Evolutionary conservation across 495 filamentous ascomycete species (phyloP).

Genomic region (Penicillium fimorum): DNA sequence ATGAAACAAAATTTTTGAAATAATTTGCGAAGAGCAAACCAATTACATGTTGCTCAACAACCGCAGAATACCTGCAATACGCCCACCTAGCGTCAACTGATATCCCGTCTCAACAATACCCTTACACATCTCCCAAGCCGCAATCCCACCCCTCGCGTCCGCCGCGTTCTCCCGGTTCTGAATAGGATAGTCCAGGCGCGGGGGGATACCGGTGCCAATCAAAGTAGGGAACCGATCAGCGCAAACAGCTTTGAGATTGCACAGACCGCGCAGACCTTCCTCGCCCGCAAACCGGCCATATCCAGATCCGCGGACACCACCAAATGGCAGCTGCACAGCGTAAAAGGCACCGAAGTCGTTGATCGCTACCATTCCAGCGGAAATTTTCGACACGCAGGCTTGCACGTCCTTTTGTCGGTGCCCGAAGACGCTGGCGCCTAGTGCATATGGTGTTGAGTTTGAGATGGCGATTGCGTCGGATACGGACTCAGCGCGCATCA

Average conservation of each 20-base stretch:
- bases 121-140: slow-evolving; percentile 58
- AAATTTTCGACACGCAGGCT: slow-evolving; percentile 62
- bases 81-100: slow-evolving; percentile 48
- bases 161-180: slow-evolving; percentile 40
- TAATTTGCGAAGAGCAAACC: too few relatives aligned
- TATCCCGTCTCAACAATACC: slow-evolving; percentile 65
- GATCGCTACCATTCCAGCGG: slow-evolving; percentile 85
- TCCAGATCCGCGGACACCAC: slow-evolving; percentile 79
- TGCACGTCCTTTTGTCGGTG: slow-evolving; percentile 45
- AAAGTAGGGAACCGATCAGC: slow-evolving; percentile 62
- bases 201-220: slow-evolving; percentile 72
- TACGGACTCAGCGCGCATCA: slow-evolving; percentile 68
- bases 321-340: slow-evolving; percentile 89
- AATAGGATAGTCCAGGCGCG: slow-evolving; percentile 77
- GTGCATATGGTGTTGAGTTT: slow-evolving; percentile 73
- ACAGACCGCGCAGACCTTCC: slow-evolving; percentile 79
- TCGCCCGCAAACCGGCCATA: slow-evolving; percentile 92
- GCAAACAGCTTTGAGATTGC: slow-evolving; percentile 84
- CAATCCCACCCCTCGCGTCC: slow-evolving; percentile 48
- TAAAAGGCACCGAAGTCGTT: slow-evolving; percentile 96
- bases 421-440: slow-evolving; percentile 85
- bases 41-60: slow-evolving; percentile 47
- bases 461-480: slow-evolving; percentile 65
- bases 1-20: not conserved
- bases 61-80: slow-evolving; percentile 47